A percentile compares a stretch with the other conserved stretches of the same genome.
Conservation (phyloP, 140 eudicot species). For the Anethum foeniculum region DNA sequence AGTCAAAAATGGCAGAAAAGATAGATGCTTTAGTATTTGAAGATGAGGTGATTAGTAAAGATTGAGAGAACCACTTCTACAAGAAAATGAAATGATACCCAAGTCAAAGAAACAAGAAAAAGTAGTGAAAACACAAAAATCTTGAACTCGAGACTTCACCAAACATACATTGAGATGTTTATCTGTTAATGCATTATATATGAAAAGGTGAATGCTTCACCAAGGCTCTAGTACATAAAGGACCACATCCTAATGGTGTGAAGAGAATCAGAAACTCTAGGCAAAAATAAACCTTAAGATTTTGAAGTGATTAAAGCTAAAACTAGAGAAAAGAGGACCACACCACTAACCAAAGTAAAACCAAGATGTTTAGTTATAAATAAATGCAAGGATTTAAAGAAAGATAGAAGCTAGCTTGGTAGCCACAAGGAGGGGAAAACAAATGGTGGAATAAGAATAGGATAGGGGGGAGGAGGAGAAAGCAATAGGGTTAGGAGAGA, state of each 20-base stretch:
- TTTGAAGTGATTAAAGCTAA: background rate
- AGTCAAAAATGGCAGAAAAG: background rate
- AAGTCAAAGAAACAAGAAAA: constrained; percentile 1
- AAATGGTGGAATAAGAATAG: background rate
- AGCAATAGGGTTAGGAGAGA: constrained; percentile 10
- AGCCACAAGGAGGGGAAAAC: background rate
- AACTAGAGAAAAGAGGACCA: constrained; percentile 1
- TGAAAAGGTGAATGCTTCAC: background rate
- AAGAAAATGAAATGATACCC: constrained; percentile 7
- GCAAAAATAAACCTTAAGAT: background rate
- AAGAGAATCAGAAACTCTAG: constrained; percentile 8
- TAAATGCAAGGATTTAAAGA: no score
- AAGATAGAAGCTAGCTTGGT: background rate
- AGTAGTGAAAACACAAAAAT: background rate
- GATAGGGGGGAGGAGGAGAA: background rate
- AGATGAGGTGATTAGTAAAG: background rate
- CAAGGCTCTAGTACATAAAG: constrained; percentile 1
- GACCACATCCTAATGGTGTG: background rate
- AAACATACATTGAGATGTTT: background rate
- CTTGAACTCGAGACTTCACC: background rate
- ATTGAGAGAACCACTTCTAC: background rate
- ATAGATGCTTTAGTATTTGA: background rate
- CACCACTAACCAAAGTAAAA: background rate
- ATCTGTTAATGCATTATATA: background rate
- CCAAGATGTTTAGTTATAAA: background rate